Evolutionary conservation across 164 flowering plant species (phyloP), one percentile per base, ranked within the genome.

Genomic region (Euptelea pleiosperma): DNA sequence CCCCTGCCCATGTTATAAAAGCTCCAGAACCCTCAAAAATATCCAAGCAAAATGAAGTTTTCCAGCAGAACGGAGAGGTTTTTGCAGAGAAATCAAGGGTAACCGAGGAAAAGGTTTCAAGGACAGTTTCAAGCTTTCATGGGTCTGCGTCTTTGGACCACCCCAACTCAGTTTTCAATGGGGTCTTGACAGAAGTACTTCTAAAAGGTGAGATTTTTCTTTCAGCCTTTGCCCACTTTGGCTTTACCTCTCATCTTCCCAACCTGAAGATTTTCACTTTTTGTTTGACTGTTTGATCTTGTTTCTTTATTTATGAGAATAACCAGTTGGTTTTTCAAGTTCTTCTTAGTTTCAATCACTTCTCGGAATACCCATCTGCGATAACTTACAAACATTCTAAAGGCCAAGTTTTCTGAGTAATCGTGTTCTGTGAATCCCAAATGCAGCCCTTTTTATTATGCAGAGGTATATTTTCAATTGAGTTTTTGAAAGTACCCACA

Each of bases 181-280:
- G 77, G 41, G 69, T 69, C 57, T 71, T 82, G 28, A 39, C 71
- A 19, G 82, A 78, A 55, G 73, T 85, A 19, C 74, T 80, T 66
- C 67, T 84, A 19, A 90, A 87, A 90, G 97, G 97, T 85, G 19
- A 55, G 58, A 54, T 62, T 46, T 48, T 60, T 60, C 44, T 26
- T 42, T 11, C 36, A 49, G 12, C 43, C 57, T 24, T 52, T 63
- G 8, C 10, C 43, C 14, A 21, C 50, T 52, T 55, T 14, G 12
- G 62, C 33, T 53, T 45, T 47, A 30, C 40, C 6, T 42, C n/a
- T n/a, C n/a, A n/a, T n/a, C n/a, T n/a, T n/a, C n/a, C n/a, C n/a
- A n/a, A n/a, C n/a, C n/a, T n/a, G n/a, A n/a, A n/a, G n/a, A n/a
- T n/a, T n/a, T 25, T 39, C 24, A 18, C 16, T 12, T 55, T 26